Evolutionary conservation across 768 basidiomycete species (phyloP), one percentile per base, ranked within the genome.

Genomic region (Hemileccinum impolitum): DNA sequence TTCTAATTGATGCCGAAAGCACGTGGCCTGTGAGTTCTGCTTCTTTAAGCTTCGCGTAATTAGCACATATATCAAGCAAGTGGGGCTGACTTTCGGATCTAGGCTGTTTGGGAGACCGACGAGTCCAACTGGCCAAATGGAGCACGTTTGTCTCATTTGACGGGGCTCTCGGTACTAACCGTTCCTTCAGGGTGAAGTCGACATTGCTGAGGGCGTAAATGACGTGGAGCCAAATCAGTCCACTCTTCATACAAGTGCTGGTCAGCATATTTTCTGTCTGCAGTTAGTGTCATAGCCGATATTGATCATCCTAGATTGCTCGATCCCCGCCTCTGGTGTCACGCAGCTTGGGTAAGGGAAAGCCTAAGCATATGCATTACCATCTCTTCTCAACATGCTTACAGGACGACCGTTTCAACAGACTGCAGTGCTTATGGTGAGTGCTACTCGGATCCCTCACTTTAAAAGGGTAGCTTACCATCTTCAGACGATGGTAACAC

Each of bases 231-330:
- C 78, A 3, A 79, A 83, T 56, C 69, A 72, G 50, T 70, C 72
- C 2, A 77, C 81, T 0, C 67, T 86, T 30, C 85, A 86, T 62
- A 84, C 83, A 4, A 70, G 67, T 47, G 54, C 77, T 10, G 68
- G 80, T 76, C 50, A 41, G 70, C 42, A 30, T 5, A 15, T 25
- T 21, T 42, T 8, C 38, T n/a, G 11, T 25, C 18, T 15, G 11
- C 12, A 10, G 19, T 13, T 14, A n/a, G 36, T 6, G 8, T 17
- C 2, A 19, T 28, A 12, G 30, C 25, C 50, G 19, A 47, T 19
- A n/a, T n/a, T 3, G 21, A 10, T 23, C 14, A 30, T 31, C 8
- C 14, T 38, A 67, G 66, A 47, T 37, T 68, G 66, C 40, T 51
- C 60, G 4, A 70, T 68, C 15, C 66, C 66, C 2, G 37, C 47